Percentiles rank a stretch among this genome's conserved stretches.
phyloP scores from a whole-genome alignment of 371 early-diverging fungal species.

The Basidiobolus heterosporus region DNA sequence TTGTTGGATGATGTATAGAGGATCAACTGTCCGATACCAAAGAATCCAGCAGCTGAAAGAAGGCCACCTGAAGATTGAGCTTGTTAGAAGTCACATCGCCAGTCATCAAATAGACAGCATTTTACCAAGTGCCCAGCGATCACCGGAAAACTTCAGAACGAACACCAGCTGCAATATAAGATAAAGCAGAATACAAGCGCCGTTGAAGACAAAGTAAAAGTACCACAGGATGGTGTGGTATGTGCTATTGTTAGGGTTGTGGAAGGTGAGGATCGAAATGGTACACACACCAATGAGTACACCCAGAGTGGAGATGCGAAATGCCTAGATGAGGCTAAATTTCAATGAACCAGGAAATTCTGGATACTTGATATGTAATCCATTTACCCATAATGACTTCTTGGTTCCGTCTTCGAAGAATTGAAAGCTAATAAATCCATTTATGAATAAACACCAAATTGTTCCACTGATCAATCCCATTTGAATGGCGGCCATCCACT shows the following conservation, averaged over 20 bases:
- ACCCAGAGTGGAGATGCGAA: conserved; percentile 67
- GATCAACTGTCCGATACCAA: conserved; percentile 67
- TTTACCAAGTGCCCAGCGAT: conserved; percentile 82
- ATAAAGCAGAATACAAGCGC: conserved; percentile 65
- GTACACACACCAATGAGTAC: conserved; percentile 34
- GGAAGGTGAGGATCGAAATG: conserved; percentile 50
- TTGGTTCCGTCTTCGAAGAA: conserved; percentile 92
- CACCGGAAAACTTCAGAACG: conserved; percentile 82
- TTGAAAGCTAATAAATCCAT: conserved; percentile 91
- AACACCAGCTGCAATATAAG: conserved; percentile 77
- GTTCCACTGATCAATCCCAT: conserved; percentile 64
- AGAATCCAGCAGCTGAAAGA: conserved; percentile 72
- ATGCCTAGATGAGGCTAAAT: conserved; percentile 43
- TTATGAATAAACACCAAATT: conserved; percentile 79
- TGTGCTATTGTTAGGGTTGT: conserved; percentile 28
- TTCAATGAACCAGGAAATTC: neutral
- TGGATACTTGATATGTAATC: neutral
- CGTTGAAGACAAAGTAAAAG: conserved; percentile 75
- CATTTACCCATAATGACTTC: conserved; percentile 68
- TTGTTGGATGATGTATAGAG: conserved; percentile 54
- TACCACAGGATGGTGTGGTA: conserved; percentile 71
- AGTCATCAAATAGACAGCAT: neutral
- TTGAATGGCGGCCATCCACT: conserved; percentile 80
- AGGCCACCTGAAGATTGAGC: conserved; percentile 53
- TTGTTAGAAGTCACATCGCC: neutral